phyloP scores from a whole-genome alignment of 2,329 filamentous ascomycete species.

The Hymenoscyphus infarciens region DNA sequence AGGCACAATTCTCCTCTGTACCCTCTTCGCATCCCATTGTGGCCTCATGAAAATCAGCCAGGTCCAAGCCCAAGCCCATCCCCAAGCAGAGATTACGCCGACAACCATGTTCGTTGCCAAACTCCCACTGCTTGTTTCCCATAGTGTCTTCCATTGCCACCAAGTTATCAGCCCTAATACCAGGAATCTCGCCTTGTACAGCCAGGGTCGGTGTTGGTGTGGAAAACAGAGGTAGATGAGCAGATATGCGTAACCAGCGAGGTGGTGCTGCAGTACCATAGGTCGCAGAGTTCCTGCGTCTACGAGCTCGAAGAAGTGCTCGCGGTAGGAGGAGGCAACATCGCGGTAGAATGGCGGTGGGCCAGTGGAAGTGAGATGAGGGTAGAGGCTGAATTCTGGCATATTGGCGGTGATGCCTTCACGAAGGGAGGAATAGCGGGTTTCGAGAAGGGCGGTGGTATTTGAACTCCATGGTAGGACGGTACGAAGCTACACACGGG shows the following conservation, averaged over 20 bases:
- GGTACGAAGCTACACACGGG: constrained; percentile 2
- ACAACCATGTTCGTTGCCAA: constrained; percentile 48
- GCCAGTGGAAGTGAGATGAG: constrained; percentile 24
- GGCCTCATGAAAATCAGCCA: constrained; percentile 52
- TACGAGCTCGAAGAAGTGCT: constrained; percentile 38
- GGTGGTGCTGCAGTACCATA: constrained; percentile 50
- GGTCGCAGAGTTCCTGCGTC: constrained; percentile 43
- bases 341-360: constrained; percentile 21
- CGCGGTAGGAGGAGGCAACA: constrained; percentile 36
- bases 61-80: constrained; percentile 46
- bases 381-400: constrained; percentile 19
- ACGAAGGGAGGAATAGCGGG: neutral
- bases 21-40: constrained; percentile 53
- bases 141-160: constrained; percentile 44
- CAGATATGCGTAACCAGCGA: constrained; percentile 47
- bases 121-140: constrained; percentile 47
- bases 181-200: constrained; percentile 49
- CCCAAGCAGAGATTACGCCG: constrained; percentile 50
- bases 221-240: constrained; percentile 54
- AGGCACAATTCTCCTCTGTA: constrained; percentile 30
- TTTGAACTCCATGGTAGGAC: constrained; percentile 2
- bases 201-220: constrained; percentile 47
- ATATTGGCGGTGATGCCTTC: constrained; percentile 11
- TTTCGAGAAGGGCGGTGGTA: neutral
- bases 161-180: constrained; percentile 43